These are phyloP conservation scores for Fonsecaea nubica DNA, from an alignment of 2,329 filamentous ascomycete genomes.

Conservation along the genomic window DNA sequence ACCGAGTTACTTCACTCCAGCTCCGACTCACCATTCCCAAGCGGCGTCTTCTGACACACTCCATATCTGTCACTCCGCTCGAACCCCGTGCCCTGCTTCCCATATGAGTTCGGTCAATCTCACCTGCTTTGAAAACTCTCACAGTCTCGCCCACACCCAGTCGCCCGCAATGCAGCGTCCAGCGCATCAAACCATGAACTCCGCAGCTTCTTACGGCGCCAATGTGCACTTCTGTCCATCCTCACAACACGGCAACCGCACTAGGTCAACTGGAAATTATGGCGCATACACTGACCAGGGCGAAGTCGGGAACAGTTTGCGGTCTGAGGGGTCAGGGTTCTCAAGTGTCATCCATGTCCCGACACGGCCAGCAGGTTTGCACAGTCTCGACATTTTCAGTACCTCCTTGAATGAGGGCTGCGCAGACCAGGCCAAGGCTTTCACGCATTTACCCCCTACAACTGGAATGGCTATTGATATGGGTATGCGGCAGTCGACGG, in stretches of 20 bases:
- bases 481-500: not conserved
- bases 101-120: conserved; percentile 1
- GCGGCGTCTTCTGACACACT: conserved; percentile 29
- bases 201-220: not conserved
- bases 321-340: not conserved
- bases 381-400: not conserved
- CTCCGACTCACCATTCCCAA: conserved; percentile 20
- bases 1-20: conserved; percentile 26
- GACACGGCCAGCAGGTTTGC: not conserved
- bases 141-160: not conserved
- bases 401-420: not conserved
- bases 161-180: conserved; percentile 14
- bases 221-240: not conserved
- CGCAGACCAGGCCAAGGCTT: not conserved
- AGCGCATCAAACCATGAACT: not conserved
- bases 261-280: not conserved
- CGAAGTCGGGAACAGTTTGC: not conserved
- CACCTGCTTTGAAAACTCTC: conserved; percentile 8
- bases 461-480: not conserved
- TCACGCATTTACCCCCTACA: not conserved
- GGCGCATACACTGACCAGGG: not conserved
- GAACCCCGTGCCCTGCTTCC: conserved; percentile 2
- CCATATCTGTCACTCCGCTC: conserved; percentile 25
- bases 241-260: not conserved
- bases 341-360: not conserved